A percentile compares a stretch with the other conserved stretches of the same genome.
phyloP scores from a whole-genome alignment of 1,139 yeast species.

The Lodderomyces margitis region DNA sequence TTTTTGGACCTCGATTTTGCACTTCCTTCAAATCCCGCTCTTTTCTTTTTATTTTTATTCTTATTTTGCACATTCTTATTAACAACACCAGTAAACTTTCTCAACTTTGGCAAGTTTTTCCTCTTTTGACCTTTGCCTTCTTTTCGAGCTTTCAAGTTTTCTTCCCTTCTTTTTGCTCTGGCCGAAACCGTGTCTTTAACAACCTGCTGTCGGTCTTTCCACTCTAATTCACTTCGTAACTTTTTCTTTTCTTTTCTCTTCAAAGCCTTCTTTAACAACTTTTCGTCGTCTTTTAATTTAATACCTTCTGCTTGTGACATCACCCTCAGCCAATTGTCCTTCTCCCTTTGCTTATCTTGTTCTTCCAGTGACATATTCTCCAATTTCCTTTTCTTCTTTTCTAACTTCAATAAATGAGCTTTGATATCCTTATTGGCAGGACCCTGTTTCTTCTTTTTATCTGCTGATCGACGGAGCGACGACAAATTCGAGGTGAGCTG shows the following conservation, averaged over 20 bases:
- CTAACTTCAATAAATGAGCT: conserved; percentile 77
- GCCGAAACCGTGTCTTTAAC: conserved; percentile 75
- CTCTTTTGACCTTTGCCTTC: conserved; percentile 71
- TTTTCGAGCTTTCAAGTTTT: conserved; percentile 76
- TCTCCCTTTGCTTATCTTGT: conserved; percentile 58
- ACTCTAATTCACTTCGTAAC: conserved; percentile 77
- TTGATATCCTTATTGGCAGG: conserved; percentile 83
- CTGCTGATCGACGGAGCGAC: conserved; percentile 51
- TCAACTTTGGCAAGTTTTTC: conserved; percentile 66
- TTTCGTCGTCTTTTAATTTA: conserved; percentile 87
- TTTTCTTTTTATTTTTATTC: conserved; percentile 31
- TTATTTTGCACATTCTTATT: conserved; percentile 29
- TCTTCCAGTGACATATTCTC: conserved; percentile 63
- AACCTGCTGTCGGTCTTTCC: conserved; percentile 80
- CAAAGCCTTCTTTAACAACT: conserved; percentile 77
- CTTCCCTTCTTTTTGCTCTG: conserved; percentile 82
- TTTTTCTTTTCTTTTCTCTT: conserved; percentile 79
- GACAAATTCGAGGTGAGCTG: conserved; percentile 75
- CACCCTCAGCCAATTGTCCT: conserved; percentile 82
- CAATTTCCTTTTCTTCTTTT: conserved; percentile 67
- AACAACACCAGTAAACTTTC: conserved; percentile 61
- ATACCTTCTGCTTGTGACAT: conserved; percentile 86
- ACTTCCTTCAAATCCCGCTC: conserved; percentile 61
- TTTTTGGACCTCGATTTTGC: conserved; percentile 39
- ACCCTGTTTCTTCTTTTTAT: conserved; percentile 63